Evolutionary conservation across 192 early-diverging fungal species (phyloP).

Genomic region (Phlyctochytrium bullatum): DNA sequence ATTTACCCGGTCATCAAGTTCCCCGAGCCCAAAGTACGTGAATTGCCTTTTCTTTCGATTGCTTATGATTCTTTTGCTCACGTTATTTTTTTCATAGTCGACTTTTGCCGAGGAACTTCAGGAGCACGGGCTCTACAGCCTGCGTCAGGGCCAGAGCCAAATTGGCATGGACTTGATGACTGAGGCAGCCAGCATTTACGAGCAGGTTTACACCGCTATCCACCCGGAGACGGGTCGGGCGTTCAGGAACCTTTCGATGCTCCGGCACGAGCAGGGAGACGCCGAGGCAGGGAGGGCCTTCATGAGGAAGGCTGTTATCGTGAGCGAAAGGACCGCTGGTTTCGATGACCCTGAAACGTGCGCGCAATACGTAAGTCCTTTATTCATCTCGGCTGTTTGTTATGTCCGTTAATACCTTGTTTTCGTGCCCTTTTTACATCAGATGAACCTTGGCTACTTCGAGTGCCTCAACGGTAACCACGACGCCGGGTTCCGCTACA

Average conservation of each 20-base stretch:
- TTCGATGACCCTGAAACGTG: conserved; percentile 84
- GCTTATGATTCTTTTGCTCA: neutral
- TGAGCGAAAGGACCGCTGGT: conserved; percentile 80
- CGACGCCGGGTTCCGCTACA: conserved; percentile 68
- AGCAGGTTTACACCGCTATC: conserved; percentile 90
- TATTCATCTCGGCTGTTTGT: neutral
- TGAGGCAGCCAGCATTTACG: conserved; percentile 83
- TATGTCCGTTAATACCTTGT: conserved; percentile 12
- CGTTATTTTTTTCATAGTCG: conserved; percentile 4
- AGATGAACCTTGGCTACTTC: conserved; percentile 85
- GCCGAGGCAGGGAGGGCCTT: conserved; percentile 53
- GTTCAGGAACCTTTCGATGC: conserved; percentile 79
- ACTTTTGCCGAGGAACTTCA: conserved; percentile 85
- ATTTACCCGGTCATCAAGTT: conserved; percentile 74
- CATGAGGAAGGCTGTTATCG: conserved; percentile 77
- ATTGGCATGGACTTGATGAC: conserved; percentile 77
- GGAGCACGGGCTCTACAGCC: conserved; percentile 76
- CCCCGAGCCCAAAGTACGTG: conserved; percentile 47
- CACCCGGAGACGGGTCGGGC: conserved; percentile 87
- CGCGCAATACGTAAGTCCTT: conserved; percentile 73
- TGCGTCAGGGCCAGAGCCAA: conserved; percentile 77
- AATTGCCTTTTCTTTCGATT: neutral
- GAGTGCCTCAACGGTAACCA: conserved; percentile 79
- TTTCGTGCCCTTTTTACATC: conserved; percentile 2
- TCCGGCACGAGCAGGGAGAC: conserved; percentile 74